Percentiles rank a stretch among this genome's conserved stretches.
phyloP scores from a whole-genome alignment of 179 eudicot genomes.

The Heliamphora pulchella region DNA sequence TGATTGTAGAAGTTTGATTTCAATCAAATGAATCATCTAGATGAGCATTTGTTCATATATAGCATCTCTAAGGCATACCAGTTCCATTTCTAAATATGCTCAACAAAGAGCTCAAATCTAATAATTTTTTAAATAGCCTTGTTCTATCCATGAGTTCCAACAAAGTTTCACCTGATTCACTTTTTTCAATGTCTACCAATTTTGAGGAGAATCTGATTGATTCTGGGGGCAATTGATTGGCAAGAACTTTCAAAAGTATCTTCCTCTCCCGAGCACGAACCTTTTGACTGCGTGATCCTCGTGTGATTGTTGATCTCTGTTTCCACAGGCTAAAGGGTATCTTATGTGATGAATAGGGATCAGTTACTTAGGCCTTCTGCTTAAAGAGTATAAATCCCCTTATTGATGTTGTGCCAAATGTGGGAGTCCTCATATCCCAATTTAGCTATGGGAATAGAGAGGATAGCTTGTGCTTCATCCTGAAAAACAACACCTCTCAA shows the following conservation, averaged over 20 bases:
- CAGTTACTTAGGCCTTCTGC: no score
- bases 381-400: no score
- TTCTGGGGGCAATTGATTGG: slow-evolving; percentile 55
- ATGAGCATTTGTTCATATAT: background rate
- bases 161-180: slow-evolving; percentile 41
- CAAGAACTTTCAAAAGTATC: slow-evolving; percentile 63
- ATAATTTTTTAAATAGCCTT: slow-evolving; percentile 53
- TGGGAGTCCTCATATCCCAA: no score
- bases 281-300: slow-evolving; percentile 56
- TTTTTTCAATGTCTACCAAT: slow-evolving; percentile 46
- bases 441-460: no score
- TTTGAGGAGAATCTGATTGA: slow-evolving; percentile 58
- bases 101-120: background rate
- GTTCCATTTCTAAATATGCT: background rate
- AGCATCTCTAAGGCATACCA: no score
- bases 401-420: no score
- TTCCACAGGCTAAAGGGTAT: no score
- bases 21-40: background rate
- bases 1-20: background rate
- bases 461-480: no score
- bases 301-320: background rate
- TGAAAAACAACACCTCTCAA: no score
- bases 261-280: slow-evolving; percentile 85
- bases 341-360: no score
- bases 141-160: slow-evolving; percentile 55